Evolutionary conservation across 1,284 basidiomycete species (phyloP), one percentile per base, ranked within the genome.

Genomic region (Chondrostereum purpureum): DNA sequence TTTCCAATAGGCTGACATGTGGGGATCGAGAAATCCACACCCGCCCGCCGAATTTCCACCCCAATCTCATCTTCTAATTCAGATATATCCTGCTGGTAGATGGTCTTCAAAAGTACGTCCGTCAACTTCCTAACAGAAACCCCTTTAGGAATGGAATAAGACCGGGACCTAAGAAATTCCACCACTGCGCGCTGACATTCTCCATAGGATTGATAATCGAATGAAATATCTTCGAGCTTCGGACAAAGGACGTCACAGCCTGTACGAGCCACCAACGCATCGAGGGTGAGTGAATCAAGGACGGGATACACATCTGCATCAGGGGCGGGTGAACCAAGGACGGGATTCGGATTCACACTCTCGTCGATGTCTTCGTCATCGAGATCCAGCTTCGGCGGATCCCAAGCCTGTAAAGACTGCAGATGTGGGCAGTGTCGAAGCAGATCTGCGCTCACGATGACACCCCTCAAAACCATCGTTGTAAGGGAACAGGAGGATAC

Each of bases 241-340:
- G 27, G 27, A 31, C 27, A 31, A 8, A 31, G 27, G 8, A 31
- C 27, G 27, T 31, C 27, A n/a, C 27, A n/a, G 27, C 27, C 27
- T 8, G 8, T 8, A 31, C 27, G 8, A 2, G 61, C 27, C 8
- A 31, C n/a, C 27, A 31, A 8, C 27, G 8, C 27, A 8, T 8
- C 27, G 8, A 31, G 27, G 8, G 27, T 31, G 27, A 8, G 27
- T 8, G 8, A n/a, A n/a, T n/a, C 8, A n/a, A 31, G 8, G 27
- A 31, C 8, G 8, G 27, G 27, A 31, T n/a, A 31, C n/a, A n/a
- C n/a, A n/a, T 31, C 27, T n/a, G 8, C 27, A n/a, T n/a, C n/a
- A n/a, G n/a, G n/a, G n/a, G n/a, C n/a, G n/a, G n/a, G n/a, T n/a
- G n/a, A n/a, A n/a, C n/a, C n/a, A n/a, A n/a, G n/a, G n/a, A n/a